A percentile compares a stretch with the other conserved stretches of the same genome.
Conservation (phyloP, 2,329 filamentous ascomycete species). For the Ceratocystis smalleyi region DNA sequence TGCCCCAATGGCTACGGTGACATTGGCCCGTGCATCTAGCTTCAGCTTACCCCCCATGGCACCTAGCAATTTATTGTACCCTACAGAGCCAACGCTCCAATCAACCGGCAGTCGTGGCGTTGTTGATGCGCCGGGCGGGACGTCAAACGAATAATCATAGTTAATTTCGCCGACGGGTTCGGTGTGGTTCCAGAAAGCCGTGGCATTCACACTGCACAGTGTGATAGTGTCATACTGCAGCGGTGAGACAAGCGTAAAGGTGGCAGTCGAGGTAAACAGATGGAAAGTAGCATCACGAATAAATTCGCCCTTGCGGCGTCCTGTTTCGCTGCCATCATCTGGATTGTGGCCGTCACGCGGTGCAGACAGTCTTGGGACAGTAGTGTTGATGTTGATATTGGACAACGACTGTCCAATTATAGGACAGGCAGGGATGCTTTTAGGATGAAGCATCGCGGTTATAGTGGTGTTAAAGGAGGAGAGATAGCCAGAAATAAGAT, state of each 20-base stretch:
- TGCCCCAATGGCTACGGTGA: constrained; percentile 56
- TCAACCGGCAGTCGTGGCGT: constrained; percentile 69
- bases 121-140: constrained; percentile 55
- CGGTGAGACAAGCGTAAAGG: constrained; percentile 70
- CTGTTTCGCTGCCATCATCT: constrained; percentile 23
- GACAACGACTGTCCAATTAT: constrained; percentile 58
- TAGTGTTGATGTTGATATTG: constrained; percentile 52
- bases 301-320: constrained; percentile 34
- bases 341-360: constrained; percentile 24
- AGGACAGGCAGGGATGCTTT: constrained; percentile 59
- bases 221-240: constrained; percentile 56
- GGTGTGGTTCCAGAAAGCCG: constrained; percentile 68
- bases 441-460: constrained; percentile 53
- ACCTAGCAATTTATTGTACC: constrained; percentile 64
- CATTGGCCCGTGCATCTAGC: constrained; percentile 61
- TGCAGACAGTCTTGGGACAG: constrained; percentile 50
- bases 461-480: constrained; percentile 78
- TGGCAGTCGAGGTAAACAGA: constrained; percentile 69
- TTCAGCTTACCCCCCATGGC: constrained; percentile 69
- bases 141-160: constrained; percentile 58
- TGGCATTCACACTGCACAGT: constrained; percentile 68
- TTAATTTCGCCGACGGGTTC: constrained; percentile 63
- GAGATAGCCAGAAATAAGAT: constrained; percentile 70
- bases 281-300: constrained; percentile 79
- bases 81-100: constrained; percentile 61